Conservation (phyloP, 2,329 filamentous ascomycete species). For the Nigrospora oryzae region DNA sequence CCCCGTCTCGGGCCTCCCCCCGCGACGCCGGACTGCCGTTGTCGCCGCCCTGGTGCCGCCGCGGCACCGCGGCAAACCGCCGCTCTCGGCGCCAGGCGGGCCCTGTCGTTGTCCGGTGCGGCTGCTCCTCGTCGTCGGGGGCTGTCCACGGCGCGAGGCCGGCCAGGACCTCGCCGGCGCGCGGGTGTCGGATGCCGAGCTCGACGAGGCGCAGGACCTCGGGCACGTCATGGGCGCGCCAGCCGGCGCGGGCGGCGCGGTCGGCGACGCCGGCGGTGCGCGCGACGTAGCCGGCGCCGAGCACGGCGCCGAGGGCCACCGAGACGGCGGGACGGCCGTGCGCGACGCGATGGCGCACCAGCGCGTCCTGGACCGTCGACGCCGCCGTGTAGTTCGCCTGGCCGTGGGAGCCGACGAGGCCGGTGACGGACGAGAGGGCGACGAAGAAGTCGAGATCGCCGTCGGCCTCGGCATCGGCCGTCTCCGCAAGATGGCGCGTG, state of each 20-base stretch:
- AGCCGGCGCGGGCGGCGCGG: conserved; percentile 39
- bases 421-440: not conserved
- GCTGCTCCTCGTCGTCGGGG: conserved; percentile 31
- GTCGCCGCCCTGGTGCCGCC: conserved; percentile 25
- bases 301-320: conserved; percentile 34
- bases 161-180: conserved; percentile 7
- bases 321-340: conserved; percentile 25
- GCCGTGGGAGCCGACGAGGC: not conserved
- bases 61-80: not conserved
- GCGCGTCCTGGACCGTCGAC: conserved; percentile 7
- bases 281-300: conserved; percentile 29
- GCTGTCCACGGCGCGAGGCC: conserved; percentile 20
- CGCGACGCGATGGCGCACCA: not conserved
- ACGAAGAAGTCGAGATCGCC: not conserved
- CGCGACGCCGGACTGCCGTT: conserved; percentile 6
- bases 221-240: conserved; percentile 41
- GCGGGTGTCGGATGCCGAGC: conserved; percentile 27
- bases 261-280: conserved; percentile 37
- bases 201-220: conserved; percentile 41
- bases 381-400: conserved; percentile 3
- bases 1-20: not conserved
- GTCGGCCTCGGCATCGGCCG: not conserved
- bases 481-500: not conserved
- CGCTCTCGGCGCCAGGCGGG: not conserved
- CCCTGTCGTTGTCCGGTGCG: not conserved